A percentile compares a stretch with the other conserved stretches of the same genome.
phyloP scores from a whole-genome alignment of 1,139 yeast species.

The Geotrichum reessii region DNA sequence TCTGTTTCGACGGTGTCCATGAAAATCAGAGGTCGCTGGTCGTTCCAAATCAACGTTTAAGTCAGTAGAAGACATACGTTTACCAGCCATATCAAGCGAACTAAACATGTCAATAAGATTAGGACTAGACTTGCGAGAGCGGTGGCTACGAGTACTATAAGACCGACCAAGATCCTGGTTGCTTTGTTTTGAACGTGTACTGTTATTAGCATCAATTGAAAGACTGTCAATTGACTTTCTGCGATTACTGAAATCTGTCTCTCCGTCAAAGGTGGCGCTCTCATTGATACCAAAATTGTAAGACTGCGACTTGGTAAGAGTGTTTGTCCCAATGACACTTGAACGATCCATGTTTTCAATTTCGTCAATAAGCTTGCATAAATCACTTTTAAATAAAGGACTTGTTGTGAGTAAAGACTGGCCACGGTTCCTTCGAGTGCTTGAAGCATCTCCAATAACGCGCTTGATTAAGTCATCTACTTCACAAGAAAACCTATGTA shows the following conservation, averaged over 20 bases:
- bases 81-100: slow-evolving; percentile 18
- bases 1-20: slow-evolving; percentile 13
- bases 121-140: slow-evolving; percentile 28
- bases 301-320: not conserved
- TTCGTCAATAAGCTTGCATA: slow-evolving; percentile 28
- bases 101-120: slow-evolving; percentile 29
- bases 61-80: slow-evolving; percentile 8
- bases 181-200: slow-evolving; percentile 10
- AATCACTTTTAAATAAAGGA: slow-evolving; percentile 25
- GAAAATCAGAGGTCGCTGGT: slow-evolving; percentile 27
- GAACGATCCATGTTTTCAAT: slow-evolving; percentile 25
- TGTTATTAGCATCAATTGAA: slow-evolving; percentile 14
- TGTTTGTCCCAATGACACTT: not conserved
- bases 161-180: slow-evolving; percentile 18
- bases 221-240: slow-evolving; percentile 16
- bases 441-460: slow-evolving; percentile 14
- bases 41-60: slow-evolving; percentile 20
- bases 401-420: slow-evolving; percentile 29
- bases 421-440: slow-evolving; percentile 19
- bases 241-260: slow-evolving; percentile 10
- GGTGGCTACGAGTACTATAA: slow-evolving; percentile 20
- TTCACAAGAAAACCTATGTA: slow-evolving; percentile 36
- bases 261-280: slow-evolving; percentile 2
- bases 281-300: not conserved
- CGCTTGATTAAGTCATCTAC: slow-evolving; percentile 33